phyloP scores from a whole-genome alignment of 257 asterid species.

The Rehmannia glutinosa region DNA sequence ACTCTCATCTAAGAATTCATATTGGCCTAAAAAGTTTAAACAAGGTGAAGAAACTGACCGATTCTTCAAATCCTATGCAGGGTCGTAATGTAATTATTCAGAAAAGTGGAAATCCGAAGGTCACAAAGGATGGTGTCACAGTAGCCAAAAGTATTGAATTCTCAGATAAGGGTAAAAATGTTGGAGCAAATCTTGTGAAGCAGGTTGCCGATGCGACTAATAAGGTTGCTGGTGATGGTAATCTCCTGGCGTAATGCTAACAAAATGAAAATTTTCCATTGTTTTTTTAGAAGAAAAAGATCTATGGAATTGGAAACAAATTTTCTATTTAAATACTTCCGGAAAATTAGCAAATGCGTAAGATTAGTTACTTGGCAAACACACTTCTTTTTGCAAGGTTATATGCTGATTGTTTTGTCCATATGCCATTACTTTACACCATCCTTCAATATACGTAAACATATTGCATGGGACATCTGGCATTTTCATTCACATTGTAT shows the following conservation, averaged over 20 bases:
- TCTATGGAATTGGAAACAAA: background rate
- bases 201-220: constrained; percentile 89
- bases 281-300: background rate
- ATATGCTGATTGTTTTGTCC: background rate
- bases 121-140: constrained; percentile 90
- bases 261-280: background rate
- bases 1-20: too few species aligned
- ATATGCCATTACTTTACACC: background rate
- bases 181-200: constrained; percentile 91
- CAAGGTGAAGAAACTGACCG: background rate
- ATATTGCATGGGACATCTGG: background rate
- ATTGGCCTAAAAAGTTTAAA: background rate
- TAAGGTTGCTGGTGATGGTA: constrained; percentile 92
- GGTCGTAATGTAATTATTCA: constrained; percentile 79
- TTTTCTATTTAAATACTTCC: background rate
- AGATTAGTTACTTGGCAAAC: too few species aligned
- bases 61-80: constrained; percentile 37
- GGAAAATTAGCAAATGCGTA: too few species aligned
- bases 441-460: background rate
- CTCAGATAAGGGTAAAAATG: constrained; percentile 59
- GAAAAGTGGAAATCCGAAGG: constrained; percentile 52
- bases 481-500: background rate
- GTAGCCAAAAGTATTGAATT: constrained; percentile 80
- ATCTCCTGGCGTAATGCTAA: constrained; percentile 24
- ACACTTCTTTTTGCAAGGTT: constrained; percentile 1